Conservation (phyloP, 2,329 filamentous ascomycete genomes). For the Hortaea werneckii region DNA sequence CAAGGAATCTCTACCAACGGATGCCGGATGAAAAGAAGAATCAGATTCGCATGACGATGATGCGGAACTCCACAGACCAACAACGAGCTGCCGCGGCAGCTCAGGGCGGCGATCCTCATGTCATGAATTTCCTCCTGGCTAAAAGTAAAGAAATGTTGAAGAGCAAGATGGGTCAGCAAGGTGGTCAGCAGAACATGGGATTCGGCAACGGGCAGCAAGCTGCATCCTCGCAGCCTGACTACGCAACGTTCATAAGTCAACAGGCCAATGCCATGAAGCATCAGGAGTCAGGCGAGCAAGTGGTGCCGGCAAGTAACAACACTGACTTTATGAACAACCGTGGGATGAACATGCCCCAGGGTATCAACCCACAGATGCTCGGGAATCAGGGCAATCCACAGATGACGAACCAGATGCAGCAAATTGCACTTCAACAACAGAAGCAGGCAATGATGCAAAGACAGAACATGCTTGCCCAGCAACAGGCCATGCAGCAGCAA, state of each 20-base stretch:
- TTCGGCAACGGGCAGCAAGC: slow-evolving; percentile 24
- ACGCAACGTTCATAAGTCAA: slow-evolving; percentile 49
- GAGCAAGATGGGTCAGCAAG: slow-evolving; percentile 5
- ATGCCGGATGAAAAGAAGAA: slow-evolving; percentile 18
- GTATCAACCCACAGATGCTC: slow-evolving; percentile 28
- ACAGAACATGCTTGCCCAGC: slow-evolving; percentile 23
- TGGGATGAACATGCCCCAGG: slow-evolving; percentile 16
- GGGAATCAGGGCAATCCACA: slow-evolving; percentile 17
- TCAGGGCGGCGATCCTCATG: not conserved
- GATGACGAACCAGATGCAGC: slow-evolving; percentile 27
- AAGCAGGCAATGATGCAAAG: slow-evolving; percentile 33
- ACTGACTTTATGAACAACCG: slow-evolving; percentile 21
- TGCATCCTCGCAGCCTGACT: slow-evolving; percentile 33
- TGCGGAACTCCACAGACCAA: slow-evolving; percentile 11
- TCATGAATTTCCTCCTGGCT: slow-evolving; percentile 11
- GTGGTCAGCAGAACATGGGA: slow-evolving; percentile 26
- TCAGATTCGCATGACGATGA: slow-evolving; percentile 12
- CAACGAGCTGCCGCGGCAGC: slow-evolving; percentile 3
- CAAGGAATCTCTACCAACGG: slow-evolving; percentile 10
- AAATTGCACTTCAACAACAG: slow-evolving; percentile 31
- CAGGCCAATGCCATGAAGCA: slow-evolving; percentile 52
- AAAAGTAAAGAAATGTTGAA: slow-evolving; percentile 8
- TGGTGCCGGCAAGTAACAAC: slow-evolving; percentile 55
- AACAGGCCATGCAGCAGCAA: slow-evolving; percentile 34
- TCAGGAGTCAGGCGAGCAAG: slow-evolving; percentile 50